These are phyloP conservation scores for Corylus avellana DNA, from an alignment of 306 rosid genomes.

Conservation along the genomic window DNA sequence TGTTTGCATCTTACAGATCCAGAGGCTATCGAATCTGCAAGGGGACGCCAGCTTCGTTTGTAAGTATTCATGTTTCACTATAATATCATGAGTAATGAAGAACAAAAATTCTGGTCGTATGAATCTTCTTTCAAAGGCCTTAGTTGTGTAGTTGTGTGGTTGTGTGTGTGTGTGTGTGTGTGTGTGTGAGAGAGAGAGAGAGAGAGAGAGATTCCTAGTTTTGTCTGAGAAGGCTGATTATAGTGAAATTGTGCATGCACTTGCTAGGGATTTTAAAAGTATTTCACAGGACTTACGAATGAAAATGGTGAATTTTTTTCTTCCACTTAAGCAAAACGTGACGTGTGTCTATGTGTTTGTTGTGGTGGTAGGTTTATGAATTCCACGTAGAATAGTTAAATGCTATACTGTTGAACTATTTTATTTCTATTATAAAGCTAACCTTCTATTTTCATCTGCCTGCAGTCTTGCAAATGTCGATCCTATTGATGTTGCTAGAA, in stretches of 20 bases:
- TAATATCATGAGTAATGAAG: conserved; percentile 23
- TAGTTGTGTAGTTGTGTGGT: background rate
- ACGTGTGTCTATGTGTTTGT: background rate
- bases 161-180: no score
- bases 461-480: conserved; percentile 92
- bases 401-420: conserved; percentile 2
- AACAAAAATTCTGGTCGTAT: conserved; percentile 4
- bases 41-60: conserved; percentile 83
- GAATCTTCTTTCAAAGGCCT: conserved; percentile 12
- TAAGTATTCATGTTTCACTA: conserved; percentile 35
- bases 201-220: background rate
- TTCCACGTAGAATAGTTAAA: conserved; percentile 9
- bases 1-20: conserved; percentile 55
- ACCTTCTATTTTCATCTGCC: conserved; percentile 29
- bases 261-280: background rate
- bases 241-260: background rate
- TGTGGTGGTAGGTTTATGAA: background rate
- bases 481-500: conserved; percentile 86
- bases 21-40: conserved; percentile 64
- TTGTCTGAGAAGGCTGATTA: conserved; percentile 13
- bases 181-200: no score
- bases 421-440: conserved; percentile 5
- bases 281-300: background rate
- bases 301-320: conserved; percentile 8
- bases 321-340: conserved; percentile 5